Base-by-base conservation (phyloP, 441 rosid species). In the Arabidopsis hybrid region DNA sequence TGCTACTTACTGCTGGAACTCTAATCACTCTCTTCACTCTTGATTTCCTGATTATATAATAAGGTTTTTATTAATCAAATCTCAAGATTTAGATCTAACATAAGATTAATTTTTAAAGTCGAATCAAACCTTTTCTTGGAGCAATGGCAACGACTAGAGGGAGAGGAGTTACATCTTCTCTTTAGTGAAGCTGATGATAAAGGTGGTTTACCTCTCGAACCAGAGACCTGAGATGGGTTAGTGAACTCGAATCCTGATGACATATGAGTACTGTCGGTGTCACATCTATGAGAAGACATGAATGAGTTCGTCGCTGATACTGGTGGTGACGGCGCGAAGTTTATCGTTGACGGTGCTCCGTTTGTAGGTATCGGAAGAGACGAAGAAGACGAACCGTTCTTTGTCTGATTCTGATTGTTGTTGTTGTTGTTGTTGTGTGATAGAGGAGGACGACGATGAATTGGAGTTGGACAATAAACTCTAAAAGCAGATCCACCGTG, bases 371-470 rank as follows among this genome's bases (percentile, higher is more conserved):
- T 14, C 16, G 32, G 47, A 43, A 38, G 56, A 7, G 57, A 52
- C 4, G 71, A 76, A 16, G 72, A 39, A 47, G 68, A 59, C 49
- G 76, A 42, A 53, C 14, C 69, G 26, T 65, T 32, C 74, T 78
- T 75, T 13, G 45, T 60, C 0, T n/a, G 77, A 59, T 67, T 77
- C 6, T 11, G 77, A 64, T n/a, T n/a, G n/a, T n/a, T n/a, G n/a
- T 26, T 26, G 29, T 26, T 26, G 29, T 69, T 76, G 60, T 82
- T 73, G 76, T 62, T 80, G 74, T 85, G 81, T 4, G 98, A 91
- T 73, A 89, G 17, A 53, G 96, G 96, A 73, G 97, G 97, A 40
- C 89, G 83, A 2, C 91, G 82, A 69, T 89, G 90, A 11, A 85
- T 51, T 0, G 89, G 91, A 6, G 84, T 83, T 9, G 95, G 93